These are phyloP conservation scores for Pisolithus thermaeus DNA, from an alignment of 1,284 basidiomycete genomes.

Conservation along the genomic window DNA sequence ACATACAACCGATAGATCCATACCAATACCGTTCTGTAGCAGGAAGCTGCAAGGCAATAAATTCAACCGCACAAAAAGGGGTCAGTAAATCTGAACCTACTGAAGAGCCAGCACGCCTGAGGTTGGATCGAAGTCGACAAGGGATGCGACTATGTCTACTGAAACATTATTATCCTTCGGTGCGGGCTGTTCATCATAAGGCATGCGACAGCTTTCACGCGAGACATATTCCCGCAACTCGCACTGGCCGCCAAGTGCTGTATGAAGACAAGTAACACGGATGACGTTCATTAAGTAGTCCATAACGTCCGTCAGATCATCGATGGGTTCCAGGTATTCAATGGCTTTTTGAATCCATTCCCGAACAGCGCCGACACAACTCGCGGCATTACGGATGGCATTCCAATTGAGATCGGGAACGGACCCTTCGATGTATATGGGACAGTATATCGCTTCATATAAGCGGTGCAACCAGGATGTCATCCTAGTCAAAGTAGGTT, in stretches of 20 bases:
- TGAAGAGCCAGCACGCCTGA: background rate
- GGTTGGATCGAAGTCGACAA: too few species aligned
- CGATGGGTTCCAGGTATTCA: slow-evolving; percentile 15
- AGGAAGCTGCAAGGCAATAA: too few species aligned
- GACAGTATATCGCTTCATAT: slow-evolving; percentile 36
- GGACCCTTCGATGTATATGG: slow-evolving; percentile 33
- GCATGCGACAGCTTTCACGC: background rate
- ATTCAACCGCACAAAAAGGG: slow-evolving; percentile 1
- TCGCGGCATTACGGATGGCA: slow-evolving; percentile 32
- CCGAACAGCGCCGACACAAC: slow-evolving; percentile 31
- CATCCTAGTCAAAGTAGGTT: background rate
- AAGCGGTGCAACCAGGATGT: slow-evolving; percentile 32
- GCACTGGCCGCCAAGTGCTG: slow-evolving; percentile 23
- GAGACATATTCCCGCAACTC: slow-evolving; percentile 12
- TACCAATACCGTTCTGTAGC: too few species aligned
- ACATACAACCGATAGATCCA: too few species aligned
- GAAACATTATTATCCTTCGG: background rate
- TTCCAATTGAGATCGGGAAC: slow-evolving; percentile 26
- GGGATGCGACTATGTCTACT: too few species aligned
- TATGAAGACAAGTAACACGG: slow-evolving; percentile 24
- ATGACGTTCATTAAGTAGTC: slow-evolving; percentile 28
- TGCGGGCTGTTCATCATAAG: background rate
- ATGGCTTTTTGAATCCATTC: slow-evolving; percentile 38
- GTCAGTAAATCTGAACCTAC: slow-evolving; percentile 1
- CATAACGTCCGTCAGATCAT: slow-evolving; percentile 3